Conservation (phyloP, 768 basidiomycete species). For the Boletus sp. region DNA sequence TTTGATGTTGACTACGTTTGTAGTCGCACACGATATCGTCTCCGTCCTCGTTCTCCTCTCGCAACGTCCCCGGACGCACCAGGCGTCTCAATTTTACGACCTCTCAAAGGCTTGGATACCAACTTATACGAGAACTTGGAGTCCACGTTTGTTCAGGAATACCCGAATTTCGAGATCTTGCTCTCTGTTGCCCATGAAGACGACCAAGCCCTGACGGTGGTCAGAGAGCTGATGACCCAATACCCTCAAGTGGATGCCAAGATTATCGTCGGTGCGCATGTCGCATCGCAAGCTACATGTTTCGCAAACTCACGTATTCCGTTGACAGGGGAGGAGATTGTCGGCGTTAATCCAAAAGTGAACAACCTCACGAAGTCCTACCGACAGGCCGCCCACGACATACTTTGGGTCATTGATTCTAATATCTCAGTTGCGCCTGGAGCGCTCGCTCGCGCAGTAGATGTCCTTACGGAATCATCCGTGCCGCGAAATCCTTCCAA, state of each 20-base stretch:
- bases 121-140: conserved; percentile 97
- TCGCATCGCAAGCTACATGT: neutral
- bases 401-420: conserved; percentile 97
- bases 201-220: conserved; percentile 87
- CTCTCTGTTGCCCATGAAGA: conserved; percentile 85
- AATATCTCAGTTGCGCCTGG: conserved; percentile 77
- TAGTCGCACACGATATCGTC: conserved; percentile 75
- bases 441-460: conserved; percentile 82
- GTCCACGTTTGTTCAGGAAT: conserved; percentile 88
- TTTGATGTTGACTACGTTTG: neutral
- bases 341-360: conserved; percentile 96
- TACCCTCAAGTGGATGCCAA: conserved; percentile 73
- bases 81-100: conserved; percentile 91
- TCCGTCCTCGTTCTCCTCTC: conserved; percentile 60
- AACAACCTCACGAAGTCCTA: conserved; percentile 93
- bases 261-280: conserved; percentile 67
- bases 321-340: conserved; percentile 65
- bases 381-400: conserved; percentile 74
- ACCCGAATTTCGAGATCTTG: conserved; percentile 87
- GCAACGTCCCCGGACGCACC: conserved; percentile 56
- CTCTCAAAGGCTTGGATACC: conserved; percentile 90
- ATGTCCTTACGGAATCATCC: conserved; percentile 53
- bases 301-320: neutral
- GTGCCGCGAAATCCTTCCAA: conserved; percentile 33
- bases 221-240: conserved; percentile 69